Conservation (phyloP, 176 grass and related monocot genomes). For the Avena sativa region DNA sequence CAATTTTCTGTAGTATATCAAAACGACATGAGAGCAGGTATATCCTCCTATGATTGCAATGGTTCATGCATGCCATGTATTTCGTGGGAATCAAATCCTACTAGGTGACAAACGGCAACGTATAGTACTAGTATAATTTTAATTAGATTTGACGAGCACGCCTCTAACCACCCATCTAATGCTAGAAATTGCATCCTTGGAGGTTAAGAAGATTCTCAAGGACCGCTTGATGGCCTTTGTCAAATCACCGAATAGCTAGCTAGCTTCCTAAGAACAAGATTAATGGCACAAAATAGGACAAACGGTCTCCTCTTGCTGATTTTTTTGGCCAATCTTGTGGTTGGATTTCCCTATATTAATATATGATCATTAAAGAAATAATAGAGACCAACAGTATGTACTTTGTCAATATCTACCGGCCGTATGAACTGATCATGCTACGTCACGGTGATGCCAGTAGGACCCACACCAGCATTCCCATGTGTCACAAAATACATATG, state of each 20-base stretch:
- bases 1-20: neutral
- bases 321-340: conserved; percentile 3
- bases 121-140: conserved; percentile 1
- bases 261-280: neutral
- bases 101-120: conserved; percentile 52
- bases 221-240: conserved; percentile 41
- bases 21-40: neutral
- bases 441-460: neutral
- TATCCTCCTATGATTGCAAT: conserved; percentile 53
- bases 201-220: conserved; percentile 47
- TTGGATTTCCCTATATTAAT: neutral
- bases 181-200: conserved; percentile 19
- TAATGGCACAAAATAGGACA: conserved; percentile 25
- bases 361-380: neutral
- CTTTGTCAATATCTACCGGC: conserved; percentile 2
- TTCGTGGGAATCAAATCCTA: conserved; percentile 60
- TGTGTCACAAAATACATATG: neutral
- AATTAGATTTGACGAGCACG: conserved; percentile 50
- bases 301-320: neutral
- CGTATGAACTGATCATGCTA: neutral
- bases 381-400: neutral
- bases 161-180: conserved; percentile 45
- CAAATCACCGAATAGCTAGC: conserved; percentile 40
- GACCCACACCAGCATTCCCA: neutral
- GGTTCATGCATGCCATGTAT: conserved; percentile 44